Evolutionary conservation across 2,329 filamentous ascomycete genomes (phyloP).

Genomic region (Ilyonectria robusta): DNA sequence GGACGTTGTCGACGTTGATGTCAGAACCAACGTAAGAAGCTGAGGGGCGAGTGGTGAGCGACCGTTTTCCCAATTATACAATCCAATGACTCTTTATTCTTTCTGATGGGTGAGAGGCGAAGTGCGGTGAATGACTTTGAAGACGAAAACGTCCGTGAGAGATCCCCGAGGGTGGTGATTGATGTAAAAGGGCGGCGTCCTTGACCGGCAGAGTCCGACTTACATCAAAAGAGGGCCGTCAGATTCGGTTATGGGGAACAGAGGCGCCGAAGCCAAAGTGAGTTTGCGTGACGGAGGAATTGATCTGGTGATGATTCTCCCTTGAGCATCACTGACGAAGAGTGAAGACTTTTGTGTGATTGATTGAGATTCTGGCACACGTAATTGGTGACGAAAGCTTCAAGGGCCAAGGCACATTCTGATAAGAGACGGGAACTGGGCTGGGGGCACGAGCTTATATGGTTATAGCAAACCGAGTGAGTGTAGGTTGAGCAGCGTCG

Average conservation of each 20-base stretch:
- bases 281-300: constrained; percentile 23
- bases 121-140: constrained; percentile 29
- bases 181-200: constrained; percentile 16
- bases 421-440: constrained; percentile 20
- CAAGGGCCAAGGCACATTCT: constrained; percentile 9
- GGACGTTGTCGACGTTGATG: constrained; percentile 14
- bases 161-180: constrained; percentile 27
- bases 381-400: constrained; percentile 9
- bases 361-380: neutral
- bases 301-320: constrained; percentile 21
- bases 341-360: constrained; percentile 5
- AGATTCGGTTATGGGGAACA: constrained; percentile 33
- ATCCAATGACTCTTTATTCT: constrained; percentile 10
- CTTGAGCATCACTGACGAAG: constrained; percentile 18
- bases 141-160: constrained; percentile 27
- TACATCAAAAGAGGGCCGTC: constrained; percentile 37
- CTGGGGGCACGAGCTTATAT: constrained; percentile 46
- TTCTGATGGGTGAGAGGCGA: constrained; percentile 16
- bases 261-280: constrained; percentile 26
- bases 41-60: constrained; percentile 29
- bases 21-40: constrained; percentile 26
- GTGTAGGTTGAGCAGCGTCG: constrained; percentile 36
- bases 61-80: constrained; percentile 21
- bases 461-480: constrained; percentile 38
- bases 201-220: constrained; percentile 32